A percentile compares a stretch with the other conserved stretches of the same genome.
These are phyloP conservation scores for Davidsoniella eucalypti DNA, from an alignment of 2,329 filamentous ascomycete species.

Conservation along the genomic window DNA sequence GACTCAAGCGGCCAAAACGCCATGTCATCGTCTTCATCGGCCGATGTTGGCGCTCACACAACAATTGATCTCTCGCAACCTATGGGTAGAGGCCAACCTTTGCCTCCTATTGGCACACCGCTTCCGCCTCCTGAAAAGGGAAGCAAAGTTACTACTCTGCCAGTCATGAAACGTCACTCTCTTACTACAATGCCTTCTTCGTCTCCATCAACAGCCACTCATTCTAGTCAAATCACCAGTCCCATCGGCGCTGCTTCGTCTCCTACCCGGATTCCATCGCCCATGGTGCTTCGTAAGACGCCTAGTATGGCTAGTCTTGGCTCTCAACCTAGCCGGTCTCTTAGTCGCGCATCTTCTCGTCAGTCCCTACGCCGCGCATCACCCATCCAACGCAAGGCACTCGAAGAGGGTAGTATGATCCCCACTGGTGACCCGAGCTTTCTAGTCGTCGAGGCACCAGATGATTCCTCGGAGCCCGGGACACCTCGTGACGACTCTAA, in stretches of 20 bases:
- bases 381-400: conserved; percentile 7
- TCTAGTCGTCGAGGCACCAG: conserved; percentile 48
- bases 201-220: neutral
- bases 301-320: conserved; percentile 7
- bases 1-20: conserved; percentile 11
- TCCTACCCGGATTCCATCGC: conserved; percentile 7
- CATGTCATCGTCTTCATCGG: conserved; percentile 16
- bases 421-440: conserved; percentile 22
- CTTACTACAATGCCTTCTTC: neutral
- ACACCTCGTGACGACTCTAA: conserved; percentile 28
- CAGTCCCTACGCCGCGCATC: conserved; percentile 8
- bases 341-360: conserved; percentile 9
- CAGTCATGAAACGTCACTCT: conserved; percentile 45
- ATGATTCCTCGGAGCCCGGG: conserved; percentile 38
- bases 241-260: neutral
- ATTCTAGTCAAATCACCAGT: neutral
- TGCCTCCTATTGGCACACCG: conserved; percentile 67
- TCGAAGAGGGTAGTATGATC: conserved; percentile 10
- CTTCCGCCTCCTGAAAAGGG: conserved; percentile 52
- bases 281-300: conserved; percentile 6
- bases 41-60: neutral
- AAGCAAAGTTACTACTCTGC: conserved; percentile 39
- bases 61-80: conserved; percentile 43
- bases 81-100: conserved; percentile 66
- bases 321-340: neutral